Base-by-base conservation (phyloP, 2,329 filamentous ascomycete genomes). In the Fusarium buharicum region DNA sequence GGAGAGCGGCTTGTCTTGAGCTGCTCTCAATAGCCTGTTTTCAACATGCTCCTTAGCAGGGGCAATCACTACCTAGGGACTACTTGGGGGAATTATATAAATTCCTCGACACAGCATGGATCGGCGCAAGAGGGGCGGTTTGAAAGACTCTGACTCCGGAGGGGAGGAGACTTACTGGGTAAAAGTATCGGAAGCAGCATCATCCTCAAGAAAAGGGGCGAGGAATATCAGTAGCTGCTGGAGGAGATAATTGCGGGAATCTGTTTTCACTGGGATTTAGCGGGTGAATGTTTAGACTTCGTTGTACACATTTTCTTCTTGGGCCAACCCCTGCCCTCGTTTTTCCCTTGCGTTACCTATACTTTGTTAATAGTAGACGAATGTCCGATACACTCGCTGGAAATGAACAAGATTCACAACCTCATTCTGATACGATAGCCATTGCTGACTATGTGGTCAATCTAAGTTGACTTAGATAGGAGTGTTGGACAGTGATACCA, bases 81-180 rank as follows among this genome's bases (percentile, higher is more conserved):
- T 59, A 57, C 41, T 55, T 55, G 33, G 47, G 46, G 59, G 55
- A 48, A 45, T 50, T 59, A 44, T 39, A 62, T 51, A 33, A 27
- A 36, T 55, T 48, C 55, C 62, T 56, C 63, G 51, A 46, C 53
- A 59, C 46, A 72, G 71, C 71, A 73, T 73, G 63, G 64, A 46
- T 69, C 57, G 71, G 71, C 70, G 70, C 53, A 73, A 62, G 59
- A 39, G 55, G 62, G 64, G 62, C 45, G 60, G 57, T 48, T 69
- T 62, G 59, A 63, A 55, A 50, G 59, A 56, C 55, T 64, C 59
- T 45, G 57, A 64, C 52, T 55, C 44, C 57, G 55, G 61, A 63
- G 58, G 59, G 56, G 40, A 68, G 39, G 61, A 70, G 65, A 55
- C 61, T 64, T 55, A 69, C 50, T 59, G 57, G 63, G 54, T 62